Base-by-base conservation (phyloP, 352 stramenopile genomes). In the Plasmopara muralis region DNA sequence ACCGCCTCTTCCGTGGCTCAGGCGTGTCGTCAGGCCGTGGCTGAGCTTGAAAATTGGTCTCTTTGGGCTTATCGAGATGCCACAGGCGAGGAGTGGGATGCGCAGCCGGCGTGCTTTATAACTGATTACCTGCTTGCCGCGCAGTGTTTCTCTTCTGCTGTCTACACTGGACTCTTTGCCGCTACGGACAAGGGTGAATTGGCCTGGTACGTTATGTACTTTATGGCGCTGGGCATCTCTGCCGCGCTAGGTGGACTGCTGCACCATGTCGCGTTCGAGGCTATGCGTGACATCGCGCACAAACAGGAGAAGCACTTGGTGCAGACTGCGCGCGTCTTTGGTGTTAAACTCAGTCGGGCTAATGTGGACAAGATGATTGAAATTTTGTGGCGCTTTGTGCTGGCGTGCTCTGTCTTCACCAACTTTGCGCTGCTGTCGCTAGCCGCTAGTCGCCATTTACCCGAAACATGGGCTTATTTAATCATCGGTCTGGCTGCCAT, bases 121-220 rank as follows among this genome's bases (percentile, higher is more conserved):
- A 93, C 83, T 2, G 83, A 93, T 67, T 93, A 93, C 61, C 43
- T 92, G 31, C 67, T 93, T 48, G 83, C 79, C 9, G 45, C 89
- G 14, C 83, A 93, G 66, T 91, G 78, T 66, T 93, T 93, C 51
- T 70, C 74, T 43, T 90, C 87, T 63, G 70, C 79, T 44, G 63
- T 78, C 14, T 93, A 93, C 64, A 71, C 90, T 39, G 67, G 67
- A n/a, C 66, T 90, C n/a, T 88, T 86, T 39, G 75, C 74, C 12
- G 60, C 65, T 14, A 68, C 72, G 25, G 74, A 84, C 18, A 70
- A 77, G 44, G 65, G 62, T 46, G 60, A 83, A 38, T 44, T 70
- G 25, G 58, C 71, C 51, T 92, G 81, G 83, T 92, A 92, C 57
- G 37, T 92, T 38, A 88, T 89, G 58, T 93, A 93, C 74, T 92